Evolutionary conservation across 257 asterid species (phyloP).

Genomic region (Gynochthodes officinalis): DNA sequence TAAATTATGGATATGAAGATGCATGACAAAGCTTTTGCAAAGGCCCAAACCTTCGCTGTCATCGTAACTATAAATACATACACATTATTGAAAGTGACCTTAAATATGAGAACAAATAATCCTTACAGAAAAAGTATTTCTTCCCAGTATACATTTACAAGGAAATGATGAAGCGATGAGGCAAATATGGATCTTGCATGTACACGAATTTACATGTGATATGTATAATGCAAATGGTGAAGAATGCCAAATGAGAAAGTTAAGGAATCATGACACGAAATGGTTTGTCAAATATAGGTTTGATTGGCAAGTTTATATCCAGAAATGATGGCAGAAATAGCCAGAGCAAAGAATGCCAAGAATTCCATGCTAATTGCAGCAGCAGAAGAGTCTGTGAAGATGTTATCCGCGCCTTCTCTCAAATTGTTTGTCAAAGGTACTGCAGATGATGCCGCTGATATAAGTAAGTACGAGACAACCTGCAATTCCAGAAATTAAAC

Average conservation of each 20-base stretch:
- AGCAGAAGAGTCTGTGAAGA: slow-evolving; percentile 88
- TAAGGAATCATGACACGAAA: slow-evolving; percentile 11
- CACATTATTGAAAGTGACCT: no score
- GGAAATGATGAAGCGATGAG: neutral
- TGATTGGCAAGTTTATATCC: slow-evolving; percentile 79
- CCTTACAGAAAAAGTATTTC: slow-evolving; percentile 4
- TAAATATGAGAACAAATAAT: no score
- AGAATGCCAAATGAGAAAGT: slow-evolving; percentile 17
- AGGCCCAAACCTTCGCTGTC: no score
- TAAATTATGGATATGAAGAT: no score
- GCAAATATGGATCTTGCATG: neutral
- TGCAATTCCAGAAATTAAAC: slow-evolving; percentile 30
- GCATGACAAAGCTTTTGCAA: no score
- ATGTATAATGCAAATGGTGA: slow-evolving; percentile 11
- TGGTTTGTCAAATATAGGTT: slow-evolving; percentile 56
- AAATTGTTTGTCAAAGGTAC: slow-evolving; percentile 77
- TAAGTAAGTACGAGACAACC: slow-evolving; percentile 68
- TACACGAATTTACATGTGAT: slow-evolving; percentile 7
- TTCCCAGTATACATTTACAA: slow-evolving; percentile 18
- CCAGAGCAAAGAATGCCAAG: slow-evolving; percentile 72
- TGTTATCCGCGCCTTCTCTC: slow-evolving; percentile 75
- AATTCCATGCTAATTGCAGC: slow-evolving; percentile 78
- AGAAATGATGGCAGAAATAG: slow-evolving; percentile 67
- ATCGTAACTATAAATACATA: no score
- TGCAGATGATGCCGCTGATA: slow-evolving; percentile 90